Evolutionary conservation across 192 early-diverging fungal genomes (phyloP), one percentile per base, ranked within the genome.

Genomic region (Coemansia sp.): DNA sequence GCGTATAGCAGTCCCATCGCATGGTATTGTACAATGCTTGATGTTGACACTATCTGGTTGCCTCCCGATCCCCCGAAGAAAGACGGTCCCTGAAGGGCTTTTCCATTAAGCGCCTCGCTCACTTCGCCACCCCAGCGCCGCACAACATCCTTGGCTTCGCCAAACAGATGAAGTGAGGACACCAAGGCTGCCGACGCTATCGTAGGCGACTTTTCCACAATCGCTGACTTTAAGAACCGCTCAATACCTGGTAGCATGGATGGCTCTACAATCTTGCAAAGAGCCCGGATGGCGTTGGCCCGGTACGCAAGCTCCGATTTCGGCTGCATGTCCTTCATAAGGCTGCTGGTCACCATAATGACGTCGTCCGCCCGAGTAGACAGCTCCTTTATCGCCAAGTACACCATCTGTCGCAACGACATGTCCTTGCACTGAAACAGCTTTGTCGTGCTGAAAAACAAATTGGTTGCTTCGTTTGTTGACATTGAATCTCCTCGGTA

Each of bases 391-490:
- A 99, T 99, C 26, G 91, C 86, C 54, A 99, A 80, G 57, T 97
- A 97, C 47, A 97, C 88, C 89, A 96, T 93, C 81, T 99, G 95
- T 41, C 96, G 88, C 62, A 99, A 71, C 16, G 92, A 82, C 56
- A 89, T 90, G 71, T 99, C 96, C 66, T 87, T 90, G 58, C 84
- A 87, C 80, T 97, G 94, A 77, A 99, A 99, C 57, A 99, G 85
- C 82, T 94, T 95, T 17, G 93, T 96, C 54, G 96, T 92, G 63
- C 88, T 91, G 66, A 99, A 99, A 71, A 99, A 99, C 16, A 94
- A 83, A 62, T 99, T 89, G 6, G 96, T 99, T 1, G 96, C 96
- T 78, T 97, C 96, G n/a, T 81, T 84, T n/a, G 91, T 90, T 53
- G 83, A 82, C 69, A 97, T 93, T 11, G 82, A 76, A 70, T 97